These are phyloP conservation scores for Hyphopichia wangnamkhiaoensis DNA, from an alignment of 1,139 yeast species.

Conservation along the genomic window DNA sequence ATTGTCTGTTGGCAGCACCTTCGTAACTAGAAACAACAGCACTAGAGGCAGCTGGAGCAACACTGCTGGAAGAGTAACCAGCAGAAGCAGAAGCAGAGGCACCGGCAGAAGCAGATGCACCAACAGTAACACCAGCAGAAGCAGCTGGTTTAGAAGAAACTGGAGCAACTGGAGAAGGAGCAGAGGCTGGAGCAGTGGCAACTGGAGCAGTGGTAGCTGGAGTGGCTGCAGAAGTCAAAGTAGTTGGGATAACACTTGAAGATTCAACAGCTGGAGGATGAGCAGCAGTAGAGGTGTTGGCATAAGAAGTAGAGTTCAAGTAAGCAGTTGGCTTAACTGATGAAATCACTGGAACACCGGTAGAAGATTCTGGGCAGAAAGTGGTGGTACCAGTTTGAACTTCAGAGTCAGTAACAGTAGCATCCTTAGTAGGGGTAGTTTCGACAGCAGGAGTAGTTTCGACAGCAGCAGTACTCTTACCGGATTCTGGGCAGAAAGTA, in stretches of 20 bases:
- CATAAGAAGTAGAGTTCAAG: background rate
- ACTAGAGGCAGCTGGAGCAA: constrained; percentile 1
- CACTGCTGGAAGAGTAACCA: constrained; percentile 1
- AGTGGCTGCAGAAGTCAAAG: background rate
- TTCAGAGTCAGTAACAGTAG: background rate
- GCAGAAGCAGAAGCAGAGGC: background rate
- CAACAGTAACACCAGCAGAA: constrained; percentile 3
- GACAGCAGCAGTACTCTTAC: background rate
- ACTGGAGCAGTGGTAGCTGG: background rate
- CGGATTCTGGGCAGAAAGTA: background rate
- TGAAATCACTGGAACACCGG: background rate
- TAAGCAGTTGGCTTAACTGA: background rate
- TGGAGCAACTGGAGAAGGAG: constrained; percentile 28
- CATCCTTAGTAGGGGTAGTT: background rate
- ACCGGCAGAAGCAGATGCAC: background rate
- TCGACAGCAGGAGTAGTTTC: background rate
- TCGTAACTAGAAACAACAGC: constrained; percentile 6
- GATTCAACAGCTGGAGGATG: background rate
- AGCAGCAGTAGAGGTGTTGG: background rate
- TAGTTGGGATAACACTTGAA: constrained; percentile 3
- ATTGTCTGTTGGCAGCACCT: constrained; percentile 5
- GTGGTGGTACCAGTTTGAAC: background rate
- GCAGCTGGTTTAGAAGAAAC: constrained; percentile 9
- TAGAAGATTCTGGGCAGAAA: background rate
- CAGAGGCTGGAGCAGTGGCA: constrained; percentile 3